Evolutionary conservation across 2,329 filamentous ascomycete genomes (phyloP).

Genomic region (Paecilomyces niveus): DNA sequence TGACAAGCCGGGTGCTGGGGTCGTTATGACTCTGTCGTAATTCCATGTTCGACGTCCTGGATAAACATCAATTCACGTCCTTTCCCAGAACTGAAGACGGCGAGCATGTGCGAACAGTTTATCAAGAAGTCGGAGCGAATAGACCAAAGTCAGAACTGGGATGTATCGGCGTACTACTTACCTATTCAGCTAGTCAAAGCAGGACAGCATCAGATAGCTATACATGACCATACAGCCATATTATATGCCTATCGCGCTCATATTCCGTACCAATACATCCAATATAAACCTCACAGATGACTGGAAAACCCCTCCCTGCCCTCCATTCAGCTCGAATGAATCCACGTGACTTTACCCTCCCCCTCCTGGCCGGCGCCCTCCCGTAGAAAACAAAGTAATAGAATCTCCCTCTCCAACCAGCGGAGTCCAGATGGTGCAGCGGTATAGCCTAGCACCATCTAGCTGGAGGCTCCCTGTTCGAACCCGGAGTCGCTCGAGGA

Average conservation of each 20-base stretch:
- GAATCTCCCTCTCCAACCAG: not conserved
- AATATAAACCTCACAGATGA: too few species aligned
- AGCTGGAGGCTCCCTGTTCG: not conserved
- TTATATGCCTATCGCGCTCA: not conserved
- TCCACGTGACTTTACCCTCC: not conserved
- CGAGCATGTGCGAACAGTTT: not conserved
- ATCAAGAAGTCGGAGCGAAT: not conserved
- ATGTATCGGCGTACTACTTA: not conserved
- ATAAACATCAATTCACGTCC: not conserved
- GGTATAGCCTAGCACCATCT: not conserved
- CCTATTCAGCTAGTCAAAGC: not conserved
- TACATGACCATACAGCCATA: not conserved
- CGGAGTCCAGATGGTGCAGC: not conserved
- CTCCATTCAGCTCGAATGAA: not conserved
- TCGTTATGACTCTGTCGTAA: not conserved
- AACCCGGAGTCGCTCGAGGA: not conserved
- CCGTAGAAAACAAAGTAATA: not conserved
- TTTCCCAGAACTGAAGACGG: not conserved
- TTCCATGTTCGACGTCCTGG: not conserved
- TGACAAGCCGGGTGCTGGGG: not conserved
- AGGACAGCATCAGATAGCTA: not conserved
- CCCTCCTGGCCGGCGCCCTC: not conserved
- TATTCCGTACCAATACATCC: too few species aligned
- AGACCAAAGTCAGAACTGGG: not conserved
- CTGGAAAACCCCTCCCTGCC: too few species aligned